Percentiles rank a stretch among this genome's conserved stretches.
phyloP scores from a whole-genome alignment of 2,329 filamentous ascomycete species.

The Chaetomiaceae sp. region DNA sequence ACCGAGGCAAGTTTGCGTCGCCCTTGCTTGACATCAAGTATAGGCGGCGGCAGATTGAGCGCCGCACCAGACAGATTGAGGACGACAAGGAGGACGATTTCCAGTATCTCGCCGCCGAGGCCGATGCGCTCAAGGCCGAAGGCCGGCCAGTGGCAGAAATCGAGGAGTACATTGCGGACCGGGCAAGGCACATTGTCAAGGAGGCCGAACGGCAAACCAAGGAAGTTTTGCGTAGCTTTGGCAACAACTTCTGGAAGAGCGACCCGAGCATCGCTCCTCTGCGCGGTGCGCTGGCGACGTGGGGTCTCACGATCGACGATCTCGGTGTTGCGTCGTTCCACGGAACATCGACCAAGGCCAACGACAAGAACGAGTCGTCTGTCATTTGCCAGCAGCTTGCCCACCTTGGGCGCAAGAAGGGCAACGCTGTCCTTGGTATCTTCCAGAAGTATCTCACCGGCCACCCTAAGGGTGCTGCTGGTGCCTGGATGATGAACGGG shows the following conservation, averaged over 20 bases:
- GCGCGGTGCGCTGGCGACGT: conserved; percentile 91
- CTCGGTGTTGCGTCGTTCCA: conserved; percentile 96
- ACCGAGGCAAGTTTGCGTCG: conserved; percentile 86
- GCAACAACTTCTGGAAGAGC: conserved; percentile 99
- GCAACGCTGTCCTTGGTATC: conserved; percentile 91
- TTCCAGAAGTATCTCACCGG: conserved; percentile 99
- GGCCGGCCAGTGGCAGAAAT: conserved; percentile 68
- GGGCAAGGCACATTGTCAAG: conserved; percentile 78
- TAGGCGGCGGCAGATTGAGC: conserved; percentile 88
- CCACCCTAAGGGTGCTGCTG: conserved; percentile 97
- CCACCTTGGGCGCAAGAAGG: conserved; percentile 92
- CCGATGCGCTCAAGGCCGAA: conserved; percentile 83
- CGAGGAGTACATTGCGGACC: conserved; percentile 77
- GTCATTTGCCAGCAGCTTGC: conserved; percentile 95
- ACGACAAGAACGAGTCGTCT: conserved; percentile 99
- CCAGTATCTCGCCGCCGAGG: conserved; percentile 87
- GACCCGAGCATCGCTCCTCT: conserved; percentile 91
- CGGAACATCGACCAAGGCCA: conserved; percentile 95
- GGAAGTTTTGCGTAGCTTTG: conserved; percentile 85
- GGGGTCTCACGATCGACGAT: conserved; percentile 96
- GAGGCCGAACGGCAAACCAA: conserved; percentile 88
- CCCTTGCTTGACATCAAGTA: conserved; percentile 97
- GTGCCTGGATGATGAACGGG: conserved; percentile 99
- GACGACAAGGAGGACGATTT: conserved; percentile 95
- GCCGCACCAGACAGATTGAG: conserved; percentile 90